Conservation (phyloP, 805 yeast genomes). For the Saturnispora diversa region DNA sequence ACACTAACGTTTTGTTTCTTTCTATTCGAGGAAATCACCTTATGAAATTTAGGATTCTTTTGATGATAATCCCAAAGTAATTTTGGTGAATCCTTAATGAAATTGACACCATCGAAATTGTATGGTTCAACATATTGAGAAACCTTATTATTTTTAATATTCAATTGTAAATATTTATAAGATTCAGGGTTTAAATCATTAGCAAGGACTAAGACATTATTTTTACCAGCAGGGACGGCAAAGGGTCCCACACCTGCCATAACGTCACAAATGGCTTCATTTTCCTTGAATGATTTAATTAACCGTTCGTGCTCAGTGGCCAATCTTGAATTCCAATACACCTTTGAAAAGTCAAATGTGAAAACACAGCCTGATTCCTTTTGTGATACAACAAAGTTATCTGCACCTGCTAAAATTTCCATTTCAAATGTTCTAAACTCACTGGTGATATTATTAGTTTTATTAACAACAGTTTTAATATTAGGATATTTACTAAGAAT, state of each 20-base stretch:
- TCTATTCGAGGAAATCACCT: conserved; percentile 22
- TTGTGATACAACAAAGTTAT: conserved; percentile 72
- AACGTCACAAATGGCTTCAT: conserved; percentile 83
- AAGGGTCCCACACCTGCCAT: conserved; percentile 99
- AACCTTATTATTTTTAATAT: conserved; percentile 59
- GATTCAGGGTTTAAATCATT: conserved; percentile 92
- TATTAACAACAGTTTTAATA: conserved; percentile 84
- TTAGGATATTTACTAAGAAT: conserved; percentile 80
- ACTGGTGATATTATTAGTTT: conserved; percentile 78
- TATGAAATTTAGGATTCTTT: conserved; percentile 32
- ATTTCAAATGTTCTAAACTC: conserved; percentile 86
- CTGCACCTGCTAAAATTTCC: conserved; percentile 87
- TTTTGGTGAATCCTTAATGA: conserved; percentile 55
- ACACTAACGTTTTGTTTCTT: conserved; percentile 10
- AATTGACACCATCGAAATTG: conserved; percentile 77
- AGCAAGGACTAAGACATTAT: conserved; percentile 71
- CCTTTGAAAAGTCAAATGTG: conserved; percentile 83
- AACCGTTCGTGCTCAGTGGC: conserved; percentile 90
- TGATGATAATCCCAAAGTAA: conserved; percentile 42
- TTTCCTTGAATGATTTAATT: conserved; percentile 47
- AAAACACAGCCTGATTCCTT: conserved; percentile 81
- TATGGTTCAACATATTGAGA: conserved; percentile 47
- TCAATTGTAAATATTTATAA: conserved; percentile 57
- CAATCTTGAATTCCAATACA: conserved; percentile 94
- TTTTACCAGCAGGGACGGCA: conserved; percentile 91